Conservation (phyloP, 2,329 filamentous ascomycete species). For the Sporothrix protearum region DNA sequence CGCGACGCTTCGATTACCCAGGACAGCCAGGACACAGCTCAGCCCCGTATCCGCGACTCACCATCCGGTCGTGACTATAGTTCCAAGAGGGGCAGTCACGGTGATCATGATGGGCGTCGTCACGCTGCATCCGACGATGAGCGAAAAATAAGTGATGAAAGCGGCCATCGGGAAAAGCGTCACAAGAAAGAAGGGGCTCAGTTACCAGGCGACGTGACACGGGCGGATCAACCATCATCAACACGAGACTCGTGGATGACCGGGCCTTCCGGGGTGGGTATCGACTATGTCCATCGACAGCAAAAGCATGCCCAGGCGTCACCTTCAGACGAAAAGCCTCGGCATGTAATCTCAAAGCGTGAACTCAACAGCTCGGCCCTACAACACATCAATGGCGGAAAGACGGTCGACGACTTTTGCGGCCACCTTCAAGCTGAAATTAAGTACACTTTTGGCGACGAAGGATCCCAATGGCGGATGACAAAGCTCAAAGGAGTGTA, state of each 20-base stretch:
- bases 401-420: constrained; percentile 50
- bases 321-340: constrained; percentile 55
- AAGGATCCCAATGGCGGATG: constrained; percentile 93
- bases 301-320: constrained; percentile 52
- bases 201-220: constrained; percentile 36
- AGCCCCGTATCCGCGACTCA: constrained; percentile 22
- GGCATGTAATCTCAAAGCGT: constrained; percentile 69
- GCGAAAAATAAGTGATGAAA: constrained; percentile 41
- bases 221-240: constrained; percentile 31
- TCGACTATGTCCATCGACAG: constrained; percentile 73
- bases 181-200: constrained; percentile 49
- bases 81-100: background rate
- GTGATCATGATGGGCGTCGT: background rate
- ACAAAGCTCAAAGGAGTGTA: constrained; percentile 88
- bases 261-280: constrained; percentile 71
- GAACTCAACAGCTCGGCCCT: constrained; percentile 73
- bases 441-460: constrained; percentile 79
- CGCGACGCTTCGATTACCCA: background rate
- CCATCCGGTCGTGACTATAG: background rate
- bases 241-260: constrained; percentile 94
- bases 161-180: constrained; percentile 60
- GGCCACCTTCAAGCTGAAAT: constrained; percentile 59
- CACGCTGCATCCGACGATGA: background rate
- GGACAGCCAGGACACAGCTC: constrained; percentile 28
- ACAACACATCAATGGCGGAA: constrained; percentile 56